Conservation (phyloP, 768 basidiomycete genomes). For the Suillus plorans region DNA sequence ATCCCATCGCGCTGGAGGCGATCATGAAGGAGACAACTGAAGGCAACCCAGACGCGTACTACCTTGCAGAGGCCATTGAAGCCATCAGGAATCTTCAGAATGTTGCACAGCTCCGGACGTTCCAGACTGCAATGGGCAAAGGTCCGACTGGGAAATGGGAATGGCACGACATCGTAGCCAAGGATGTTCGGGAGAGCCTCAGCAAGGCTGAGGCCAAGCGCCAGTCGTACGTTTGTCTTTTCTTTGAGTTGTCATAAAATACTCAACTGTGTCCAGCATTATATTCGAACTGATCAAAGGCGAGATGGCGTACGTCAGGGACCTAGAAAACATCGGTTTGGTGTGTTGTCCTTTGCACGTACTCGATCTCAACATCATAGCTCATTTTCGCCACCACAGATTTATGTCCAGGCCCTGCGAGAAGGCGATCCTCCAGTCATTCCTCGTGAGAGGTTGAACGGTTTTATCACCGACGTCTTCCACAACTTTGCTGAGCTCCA, state of each 20-base stretch:
- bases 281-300: conserved; percentile 95
- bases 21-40: conserved; percentile 79
- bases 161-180: conserved; percentile 85
- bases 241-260: conserved; percentile 1
- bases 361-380: background rate
- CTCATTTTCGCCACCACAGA: conserved; percentile 40
- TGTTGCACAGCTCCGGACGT: conserved; percentile 81
- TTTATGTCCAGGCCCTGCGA: conserved; percentile 79
- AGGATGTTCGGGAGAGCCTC: conserved; percentile 59
- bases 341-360: conserved; percentile 40
- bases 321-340: conserved; percentile 80
- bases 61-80: conserved; percentile 77
- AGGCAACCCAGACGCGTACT: conserved; percentile 82
- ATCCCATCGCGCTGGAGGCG: conserved; percentile 81
- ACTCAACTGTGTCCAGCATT: conserved; percentile 47
- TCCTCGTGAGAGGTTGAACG: conserved; percentile 61
- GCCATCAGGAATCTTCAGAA: conserved; percentile 82
- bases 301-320: conserved; percentile 93
- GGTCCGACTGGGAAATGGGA: conserved; percentile 81
- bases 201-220: conserved; percentile 78
- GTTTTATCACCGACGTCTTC: conserved; percentile 85
- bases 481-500: conserved; percentile 82
- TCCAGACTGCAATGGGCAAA: conserved; percentile 86
- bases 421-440: conserved; percentile 67
- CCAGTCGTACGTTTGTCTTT: conserved; percentile 62